phyloP scores from a whole-genome alignment of 2,329 filamentous ascomycete genomes.

The Geoglossum cookeanum region DNA sequence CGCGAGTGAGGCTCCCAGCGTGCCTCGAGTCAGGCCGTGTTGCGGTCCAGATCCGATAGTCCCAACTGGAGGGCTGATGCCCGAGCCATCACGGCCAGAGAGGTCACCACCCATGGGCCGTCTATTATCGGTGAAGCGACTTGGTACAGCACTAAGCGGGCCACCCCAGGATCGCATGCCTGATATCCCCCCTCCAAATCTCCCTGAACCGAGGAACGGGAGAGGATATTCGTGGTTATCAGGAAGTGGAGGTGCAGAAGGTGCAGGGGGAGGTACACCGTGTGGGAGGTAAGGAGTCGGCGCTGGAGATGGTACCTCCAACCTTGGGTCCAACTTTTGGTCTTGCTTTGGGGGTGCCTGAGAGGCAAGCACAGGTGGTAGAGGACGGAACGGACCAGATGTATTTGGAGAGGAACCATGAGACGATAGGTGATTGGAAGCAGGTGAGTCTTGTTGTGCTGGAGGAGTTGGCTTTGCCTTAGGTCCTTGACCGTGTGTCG shows the following conservation, averaged over 20 bases:
- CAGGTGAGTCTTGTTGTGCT: background rate
- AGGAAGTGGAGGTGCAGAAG: constrained; percentile 10
- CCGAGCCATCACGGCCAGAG: background rate
- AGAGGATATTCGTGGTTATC: constrained; percentile 9
- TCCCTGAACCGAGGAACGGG: constrained; percentile 7
- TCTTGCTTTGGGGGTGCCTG: background rate
- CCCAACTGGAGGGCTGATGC: background rate
- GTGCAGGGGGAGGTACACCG: constrained; percentile 10
- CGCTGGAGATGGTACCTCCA: background rate
- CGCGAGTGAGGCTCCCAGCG: background rate
- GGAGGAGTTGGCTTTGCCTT: constrained; percentile 1
- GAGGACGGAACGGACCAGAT: background rate
- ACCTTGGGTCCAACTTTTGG: background rate
- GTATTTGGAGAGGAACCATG: background rate
- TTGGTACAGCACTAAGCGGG: background rate
- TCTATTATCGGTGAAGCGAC: constrained; percentile 1
- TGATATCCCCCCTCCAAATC: constrained; percentile 7
- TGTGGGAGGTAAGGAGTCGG: constrained; percentile 8
- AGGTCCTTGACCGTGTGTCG: background rate
- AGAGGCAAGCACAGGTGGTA: background rate
- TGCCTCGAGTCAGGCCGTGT: background rate
- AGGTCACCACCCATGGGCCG: background rate
- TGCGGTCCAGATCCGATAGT: background rate
- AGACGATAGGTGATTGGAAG: background rate
- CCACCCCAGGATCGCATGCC: constrained; percentile 4